phyloP scores from a whole-genome alignment of 345 rosid species.

The Cardamine occulta region DNA sequence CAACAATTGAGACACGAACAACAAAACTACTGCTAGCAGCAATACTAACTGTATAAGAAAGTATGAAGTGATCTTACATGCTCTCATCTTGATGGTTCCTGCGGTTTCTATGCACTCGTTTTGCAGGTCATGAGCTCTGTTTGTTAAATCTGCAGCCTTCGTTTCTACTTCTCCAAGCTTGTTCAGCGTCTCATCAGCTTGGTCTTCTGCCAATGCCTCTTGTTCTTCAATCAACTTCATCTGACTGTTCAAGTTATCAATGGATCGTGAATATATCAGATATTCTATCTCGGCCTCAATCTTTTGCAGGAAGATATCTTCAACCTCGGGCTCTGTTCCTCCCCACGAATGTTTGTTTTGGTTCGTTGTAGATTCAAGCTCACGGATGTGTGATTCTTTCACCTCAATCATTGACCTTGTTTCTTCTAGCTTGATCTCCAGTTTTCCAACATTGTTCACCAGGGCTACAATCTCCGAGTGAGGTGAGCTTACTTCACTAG shows the following conservation, averaged over 20 bases:
- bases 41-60: slow-evolving; percentile 61
- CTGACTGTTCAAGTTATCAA: slow-evolving; percentile 52
- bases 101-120: slow-evolving; percentile 46
- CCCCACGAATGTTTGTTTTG: slow-evolving; percentile 9
- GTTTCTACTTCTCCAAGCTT: slow-evolving; percentile 54
- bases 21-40: slow-evolving; percentile 51
- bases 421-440: slow-evolving; percentile 58
- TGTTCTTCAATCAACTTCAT: slow-evolving; percentile 46
- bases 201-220: slow-evolving; percentile 49
- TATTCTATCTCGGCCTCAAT: slow-evolving; percentile 83
- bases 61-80: slow-evolving; percentile 52
- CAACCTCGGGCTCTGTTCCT: slow-evolving; percentile 55
- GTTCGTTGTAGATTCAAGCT: slow-evolving; percentile 56
- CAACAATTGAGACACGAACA: slow-evolving; percentile 49
- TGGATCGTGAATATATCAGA: slow-evolving; percentile 53
- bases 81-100: slow-evolving; percentile 54
- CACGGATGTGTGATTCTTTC: slow-evolving; percentile 59
- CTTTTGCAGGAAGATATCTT: slow-evolving; percentile 66
- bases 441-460: slow-evolving; percentile 50
- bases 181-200: slow-evolving; percentile 44
- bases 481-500: slow-evolving; percentile 47
- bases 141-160: slow-evolving; percentile 51
- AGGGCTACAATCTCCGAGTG: slow-evolving; percentile 43
- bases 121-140: slow-evolving; percentile 56
- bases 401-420: slow-evolving; percentile 49